Evolutionary conservation across 768 basidiomycete species (phyloP).

Genomic region (Hygrocybe coccinea): DNA sequence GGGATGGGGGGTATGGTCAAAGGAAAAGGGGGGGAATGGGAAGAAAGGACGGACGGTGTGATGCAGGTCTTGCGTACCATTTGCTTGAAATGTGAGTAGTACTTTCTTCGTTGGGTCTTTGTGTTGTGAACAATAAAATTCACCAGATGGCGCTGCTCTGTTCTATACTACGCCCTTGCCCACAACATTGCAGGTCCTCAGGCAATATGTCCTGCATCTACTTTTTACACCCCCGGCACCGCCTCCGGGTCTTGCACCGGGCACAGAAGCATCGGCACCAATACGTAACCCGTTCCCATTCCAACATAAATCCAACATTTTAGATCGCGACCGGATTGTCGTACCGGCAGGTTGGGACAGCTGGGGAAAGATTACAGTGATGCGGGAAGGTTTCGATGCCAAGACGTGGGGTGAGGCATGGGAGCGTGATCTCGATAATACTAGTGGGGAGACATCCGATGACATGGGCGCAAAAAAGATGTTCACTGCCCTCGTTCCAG

Average conservation of each 20-base stretch:
- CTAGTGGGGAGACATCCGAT: conserved; percentile 35
- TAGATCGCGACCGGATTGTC: conserved; percentile 89
- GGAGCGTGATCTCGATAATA: conserved; percentile 62
- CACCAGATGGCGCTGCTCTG: conserved; percentile 79
- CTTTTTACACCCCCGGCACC: conserved; percentile 77
- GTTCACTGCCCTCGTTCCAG: conserved; percentile 68
- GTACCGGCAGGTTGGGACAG: conserved; percentile 97
- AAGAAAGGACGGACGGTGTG: conserved; percentile 90
- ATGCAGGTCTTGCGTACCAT: conserved; percentile 94
- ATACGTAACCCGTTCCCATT: conserved; percentile 83
- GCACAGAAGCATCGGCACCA: conserved; percentile 62
- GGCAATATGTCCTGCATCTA: conserved; percentile 79
- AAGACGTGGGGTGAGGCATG: conserved; percentile 74
- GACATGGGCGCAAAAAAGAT: conserved; percentile 63
- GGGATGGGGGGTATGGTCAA: conserved; percentile 91
- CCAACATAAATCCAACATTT: conserved; percentile 77
- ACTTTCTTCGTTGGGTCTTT: neutral
- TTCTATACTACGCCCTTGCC: conserved; percentile 89
- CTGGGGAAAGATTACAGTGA: conserved; percentile 90
- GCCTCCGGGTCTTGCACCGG: conserved; percentile 54
- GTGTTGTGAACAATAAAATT: neutral
- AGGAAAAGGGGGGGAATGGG: conserved; percentile 89
- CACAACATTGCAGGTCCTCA: conserved; percentile 64
- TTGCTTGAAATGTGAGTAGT: conserved; percentile 79
- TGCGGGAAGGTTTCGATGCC: conserved; percentile 89